phyloP scores from a whole-genome alignment of 2,329 filamentous ascomycete genomes.

The Fonsecaea erecta region DNA sequence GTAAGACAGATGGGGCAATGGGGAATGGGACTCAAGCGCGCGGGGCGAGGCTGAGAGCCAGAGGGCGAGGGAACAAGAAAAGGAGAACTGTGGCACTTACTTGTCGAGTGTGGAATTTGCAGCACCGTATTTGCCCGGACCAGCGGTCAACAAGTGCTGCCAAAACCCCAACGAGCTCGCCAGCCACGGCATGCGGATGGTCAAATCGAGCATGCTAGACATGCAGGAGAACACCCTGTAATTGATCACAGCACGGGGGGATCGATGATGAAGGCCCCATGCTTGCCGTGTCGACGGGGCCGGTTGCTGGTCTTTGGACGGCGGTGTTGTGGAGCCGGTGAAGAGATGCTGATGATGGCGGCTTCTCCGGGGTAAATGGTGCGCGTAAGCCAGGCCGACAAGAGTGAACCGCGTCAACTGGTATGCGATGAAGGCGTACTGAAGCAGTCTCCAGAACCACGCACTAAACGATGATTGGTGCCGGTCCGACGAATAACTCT shows the following conservation, averaged over 20 bases:
- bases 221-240: slow-evolving; percentile 79
- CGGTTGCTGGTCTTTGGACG: slow-evolving; percentile 19
- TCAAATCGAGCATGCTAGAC: slow-evolving; percentile 73
- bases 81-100: slow-evolving; percentile 64
- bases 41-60: slow-evolving; percentile 14
- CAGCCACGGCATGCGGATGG: slow-evolving; percentile 88
- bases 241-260: slow-evolving; percentile 67
- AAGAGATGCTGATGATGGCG: slow-evolving; percentile 32
- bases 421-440: slow-evolving; percentile 58
- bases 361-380: slow-evolving; percentile 31
- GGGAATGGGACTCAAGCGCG: slow-evolving; percentile 1
- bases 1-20: slow-evolving; percentile 17
- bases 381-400: slow-evolving; percentile 32
- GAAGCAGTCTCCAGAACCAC: slow-evolving; percentile 58
- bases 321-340: slow-evolving; percentile 17
- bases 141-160: slow-evolving; percentile 73
- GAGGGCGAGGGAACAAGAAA: slow-evolving; percentile 33
- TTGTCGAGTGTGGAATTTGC: slow-evolving; percentile 83
- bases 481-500: slow-evolving; percentile 38
- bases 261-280: slow-evolving; percentile 40
- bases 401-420: slow-evolving; percentile 69
- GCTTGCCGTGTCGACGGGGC: slow-evolving; percentile 14
- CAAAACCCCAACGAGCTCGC: slow-evolving; percentile 73
- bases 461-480: slow-evolving; percentile 45
- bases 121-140: slow-evolving; percentile 75